Conservation (phyloP, 2,329 filamentous ascomycete genomes). For the Drechslerella coelobrocha region DNA sequence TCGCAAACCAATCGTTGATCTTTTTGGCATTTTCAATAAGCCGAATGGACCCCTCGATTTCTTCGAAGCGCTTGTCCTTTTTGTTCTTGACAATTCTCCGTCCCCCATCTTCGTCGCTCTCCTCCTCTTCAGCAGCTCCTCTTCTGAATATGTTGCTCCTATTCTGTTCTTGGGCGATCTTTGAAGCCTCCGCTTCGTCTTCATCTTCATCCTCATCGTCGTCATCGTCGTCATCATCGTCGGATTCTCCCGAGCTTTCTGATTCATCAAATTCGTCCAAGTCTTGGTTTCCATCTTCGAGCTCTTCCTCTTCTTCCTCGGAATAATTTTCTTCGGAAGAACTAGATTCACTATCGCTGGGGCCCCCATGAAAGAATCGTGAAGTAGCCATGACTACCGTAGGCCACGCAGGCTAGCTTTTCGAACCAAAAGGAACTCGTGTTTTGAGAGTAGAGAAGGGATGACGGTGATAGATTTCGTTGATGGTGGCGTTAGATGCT, state of each 20-base stretch:
- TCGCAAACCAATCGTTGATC: conserved; percentile 96
- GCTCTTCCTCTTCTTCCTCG: conserved; percentile 73
- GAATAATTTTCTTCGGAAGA: conserved; percentile 95
- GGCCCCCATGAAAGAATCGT: conserved; percentile 92
- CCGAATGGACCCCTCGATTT: conserved; percentile 86
- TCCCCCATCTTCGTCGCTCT: conserved; percentile 83
- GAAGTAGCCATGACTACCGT: conserved; percentile 68
- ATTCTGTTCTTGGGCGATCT: conserved; percentile 62
- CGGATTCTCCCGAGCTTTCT: conserved; percentile 56
- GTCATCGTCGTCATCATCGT: conserved; percentile 64
- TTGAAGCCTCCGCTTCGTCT: conserved; percentile 67
- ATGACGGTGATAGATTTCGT: conserved; percentile 42
- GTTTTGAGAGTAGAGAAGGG: background rate
- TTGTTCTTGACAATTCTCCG: conserved; percentile 91
- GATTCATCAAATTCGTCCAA: conserved; percentile 44
- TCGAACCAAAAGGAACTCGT: conserved; percentile 35
- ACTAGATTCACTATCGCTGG: conserved; percentile 94
- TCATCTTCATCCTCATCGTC: conserved; percentile 65
- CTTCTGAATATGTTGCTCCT: conserved; percentile 86
- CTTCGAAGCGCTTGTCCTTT: conserved; percentile 95
- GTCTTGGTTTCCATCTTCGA: conserved; percentile 62
- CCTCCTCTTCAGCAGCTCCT: conserved; percentile 76
- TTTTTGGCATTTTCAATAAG: conserved; percentile 95
- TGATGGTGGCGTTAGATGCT: conserved; percentile 5
- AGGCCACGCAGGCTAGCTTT: background rate